Conservation (phyloP, 2,329 filamentous ascomycete genomes). For the Penicillium sp. region DNA sequence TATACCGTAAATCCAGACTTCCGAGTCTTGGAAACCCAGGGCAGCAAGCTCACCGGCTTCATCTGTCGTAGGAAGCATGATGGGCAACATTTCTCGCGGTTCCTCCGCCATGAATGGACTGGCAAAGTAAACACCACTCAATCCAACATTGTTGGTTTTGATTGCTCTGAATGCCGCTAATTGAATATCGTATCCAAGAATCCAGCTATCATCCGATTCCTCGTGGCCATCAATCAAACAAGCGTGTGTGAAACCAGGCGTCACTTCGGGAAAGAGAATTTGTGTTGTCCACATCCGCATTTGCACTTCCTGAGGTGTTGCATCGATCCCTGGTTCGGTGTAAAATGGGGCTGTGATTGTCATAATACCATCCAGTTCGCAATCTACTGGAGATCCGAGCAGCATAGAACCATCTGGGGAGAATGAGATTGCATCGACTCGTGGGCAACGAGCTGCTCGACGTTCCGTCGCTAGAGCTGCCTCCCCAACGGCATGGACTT, state of each 20-base stretch:
- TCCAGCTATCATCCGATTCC: slow-evolving; percentile 70
- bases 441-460: slow-evolving; percentile 77
- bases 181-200: slow-evolving; percentile 76
- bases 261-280: slow-evolving; percentile 82
- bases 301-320: slow-evolving; percentile 61
- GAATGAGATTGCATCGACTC: slow-evolving; percentile 74
- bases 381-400: slow-evolving; percentile 72
- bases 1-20: slow-evolving; percentile 79
- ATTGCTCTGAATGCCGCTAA: slow-evolving; percentile 80
- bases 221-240: slow-evolving; percentile 61
- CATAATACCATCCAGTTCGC: slow-evolving; percentile 70
- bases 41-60: slow-evolving; percentile 72
- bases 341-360: slow-evolving; percentile 81
- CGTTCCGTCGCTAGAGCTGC: slow-evolving; percentile 68
- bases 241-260: slow-evolving; percentile 76
- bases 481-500: slow-evolving; percentile 75
- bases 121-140: slow-evolving; percentile 79
- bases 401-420: slow-evolving; percentile 79
- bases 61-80: slow-evolving; percentile 71
- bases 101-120: slow-evolving; percentile 58
- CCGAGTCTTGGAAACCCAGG: slow-evolving; percentile 71
- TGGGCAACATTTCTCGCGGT: slow-evolving; percentile 66
- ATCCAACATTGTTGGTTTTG: slow-evolving; percentile 72
- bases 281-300: slow-evolving; percentile 84
- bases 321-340: slow-evolving; percentile 60